phyloP scores from a whole-genome alignment of 2,329 filamentous ascomycete genomes.

The Pestalotiopsis sp. region DNA sequence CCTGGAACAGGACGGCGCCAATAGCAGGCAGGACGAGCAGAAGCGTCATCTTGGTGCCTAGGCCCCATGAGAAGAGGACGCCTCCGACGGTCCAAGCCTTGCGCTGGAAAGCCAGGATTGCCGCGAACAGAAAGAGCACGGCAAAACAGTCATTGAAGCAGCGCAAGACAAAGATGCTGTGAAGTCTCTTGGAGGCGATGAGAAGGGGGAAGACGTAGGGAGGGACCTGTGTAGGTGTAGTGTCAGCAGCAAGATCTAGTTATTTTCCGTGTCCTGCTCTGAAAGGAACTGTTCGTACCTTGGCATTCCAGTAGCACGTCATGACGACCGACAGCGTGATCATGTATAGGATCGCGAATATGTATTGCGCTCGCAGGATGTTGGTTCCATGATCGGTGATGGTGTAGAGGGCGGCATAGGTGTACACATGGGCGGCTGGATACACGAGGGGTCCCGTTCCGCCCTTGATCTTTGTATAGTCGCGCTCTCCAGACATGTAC shows the following conservation, averaged over 20 bases:
- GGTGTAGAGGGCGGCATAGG: slow-evolving; percentile 79
- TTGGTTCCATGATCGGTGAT: slow-evolving; percentile 77
- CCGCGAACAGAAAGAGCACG: slow-evolving; percentile 77
- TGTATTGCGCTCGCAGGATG: slow-evolving; percentile 77
- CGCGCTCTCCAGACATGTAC: slow-evolving; percentile 80
- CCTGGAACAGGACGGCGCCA: slow-evolving; percentile 75
- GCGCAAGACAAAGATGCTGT: slow-evolving; percentile 90
- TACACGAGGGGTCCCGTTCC: slow-evolving; percentile 94
- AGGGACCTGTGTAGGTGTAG: slow-evolving; percentile 59
- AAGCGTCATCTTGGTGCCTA: slow-evolving; percentile 95
- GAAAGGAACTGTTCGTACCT: slow-evolving; percentile 47
- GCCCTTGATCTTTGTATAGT: slow-evolving; percentile 85
- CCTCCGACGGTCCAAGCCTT: slow-evolving; percentile 74
- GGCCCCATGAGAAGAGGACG: slow-evolving; percentile 73
- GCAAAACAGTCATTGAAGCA: slow-evolving; percentile 97
- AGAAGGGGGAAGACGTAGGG: slow-evolving; percentile 87
- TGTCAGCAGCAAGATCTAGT: not conserved
- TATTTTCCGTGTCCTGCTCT: not conserved
- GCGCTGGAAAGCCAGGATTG: slow-evolving; percentile 79
- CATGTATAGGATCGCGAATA: slow-evolving; percentile 84
- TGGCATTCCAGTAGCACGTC: slow-evolving; percentile 76
- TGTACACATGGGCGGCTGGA: slow-evolving; percentile 90
- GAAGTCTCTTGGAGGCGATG: slow-evolving; percentile 86
- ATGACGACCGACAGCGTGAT: slow-evolving; percentile 76
- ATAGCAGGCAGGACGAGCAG: slow-evolving; percentile 83